phyloP scores from a whole-genome alignment of 2,329 filamentous ascomycete genomes.

The Nemania sp. region DNA sequence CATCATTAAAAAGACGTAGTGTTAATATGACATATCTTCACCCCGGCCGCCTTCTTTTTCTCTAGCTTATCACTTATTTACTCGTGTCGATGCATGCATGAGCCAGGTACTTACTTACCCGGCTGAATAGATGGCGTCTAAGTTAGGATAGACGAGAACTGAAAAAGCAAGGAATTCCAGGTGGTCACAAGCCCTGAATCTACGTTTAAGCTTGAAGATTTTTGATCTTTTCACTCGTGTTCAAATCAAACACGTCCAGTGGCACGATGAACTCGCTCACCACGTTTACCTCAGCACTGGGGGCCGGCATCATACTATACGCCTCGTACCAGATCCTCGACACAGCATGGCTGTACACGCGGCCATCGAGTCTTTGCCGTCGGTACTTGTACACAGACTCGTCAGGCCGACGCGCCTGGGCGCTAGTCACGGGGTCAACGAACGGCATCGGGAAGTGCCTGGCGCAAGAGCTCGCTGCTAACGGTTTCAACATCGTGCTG shows the following conservation, averaged over 20 bases:
- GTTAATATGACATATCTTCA: neutral
- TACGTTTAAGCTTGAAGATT: neutral
- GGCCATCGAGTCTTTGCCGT: conserved; percentile 23
- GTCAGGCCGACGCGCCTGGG: conserved; percentile 41
- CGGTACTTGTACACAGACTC: conserved; percentile 29
- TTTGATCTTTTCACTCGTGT: neutral
- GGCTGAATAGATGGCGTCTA: neutral
- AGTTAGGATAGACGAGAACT: conserved; percentile 1
- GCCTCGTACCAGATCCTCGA: conserved; percentile 17
- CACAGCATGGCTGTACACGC: conserved; percentile 25
- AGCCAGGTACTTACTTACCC: neutral
- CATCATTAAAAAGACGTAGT: no score
- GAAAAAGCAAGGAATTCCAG: neutral
- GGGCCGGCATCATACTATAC: conserved; percentile 26
- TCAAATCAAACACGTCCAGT: neutral
- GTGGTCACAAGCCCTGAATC: neutral
- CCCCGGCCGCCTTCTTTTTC: neutral
- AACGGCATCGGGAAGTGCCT: conserved; percentile 56
- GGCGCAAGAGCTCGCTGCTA: conserved; percentile 49
- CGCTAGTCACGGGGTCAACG: conserved; percentile 53
- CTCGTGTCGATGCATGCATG: neutral
- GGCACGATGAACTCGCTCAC: conserved; percentile 15
- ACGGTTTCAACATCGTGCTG: conserved; percentile 59
- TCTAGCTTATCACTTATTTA: neutral
- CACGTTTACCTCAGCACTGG: conserved; percentile 21